A percentile compares a stretch with the other conserved stretches of the same genome.
Conservation (phyloP, 2,329 filamentous ascomycete species). For the Lasiodiplodia gonubiensis region DNA sequence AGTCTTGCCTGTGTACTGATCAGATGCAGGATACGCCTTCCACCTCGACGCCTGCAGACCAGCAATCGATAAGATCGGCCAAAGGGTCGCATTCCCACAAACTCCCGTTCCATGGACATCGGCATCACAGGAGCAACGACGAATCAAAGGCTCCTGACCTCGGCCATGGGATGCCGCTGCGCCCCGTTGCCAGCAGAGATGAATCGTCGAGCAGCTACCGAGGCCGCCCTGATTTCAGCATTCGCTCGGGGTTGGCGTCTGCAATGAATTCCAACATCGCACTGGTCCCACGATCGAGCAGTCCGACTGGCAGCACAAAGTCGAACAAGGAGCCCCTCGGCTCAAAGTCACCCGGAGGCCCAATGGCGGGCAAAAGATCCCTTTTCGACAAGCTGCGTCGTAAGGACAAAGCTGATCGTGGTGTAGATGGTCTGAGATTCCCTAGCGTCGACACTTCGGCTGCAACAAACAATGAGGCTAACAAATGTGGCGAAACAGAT, state of each 20-base stretch:
- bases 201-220: conserved; percentile 65
- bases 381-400: conserved; percentile 61
- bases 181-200: conserved; percentile 77
- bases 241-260: conserved; percentile 53
- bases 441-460: conserved; percentile 47
- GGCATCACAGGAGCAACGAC: conserved; percentile 71
- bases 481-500: conserved; percentile 39
- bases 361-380: conserved; percentile 54
- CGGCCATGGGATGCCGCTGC: conserved; percentile 58
- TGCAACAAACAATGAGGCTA: conserved; percentile 43
- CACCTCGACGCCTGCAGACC: conserved; percentile 35
- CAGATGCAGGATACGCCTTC: conserved; percentile 27
- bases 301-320: conserved; percentile 78
- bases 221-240: conserved; percentile 51
- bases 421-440: conserved; percentile 48
- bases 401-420: conserved; percentile 52
- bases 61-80: conserved; percentile 56
- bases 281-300: conserved; percentile 70
- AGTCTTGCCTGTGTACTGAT: neutral
- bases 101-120: conserved; percentile 69
- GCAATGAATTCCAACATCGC: conserved; percentile 58
- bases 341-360: conserved; percentile 63
- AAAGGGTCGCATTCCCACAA: conserved; percentile 60
- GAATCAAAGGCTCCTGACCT: conserved; percentile 53
- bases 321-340: conserved; percentile 56